Base-by-base conservation (phyloP, 2,329 filamentous ascomycete genomes). In the Hypoxylon sp. region DNA sequence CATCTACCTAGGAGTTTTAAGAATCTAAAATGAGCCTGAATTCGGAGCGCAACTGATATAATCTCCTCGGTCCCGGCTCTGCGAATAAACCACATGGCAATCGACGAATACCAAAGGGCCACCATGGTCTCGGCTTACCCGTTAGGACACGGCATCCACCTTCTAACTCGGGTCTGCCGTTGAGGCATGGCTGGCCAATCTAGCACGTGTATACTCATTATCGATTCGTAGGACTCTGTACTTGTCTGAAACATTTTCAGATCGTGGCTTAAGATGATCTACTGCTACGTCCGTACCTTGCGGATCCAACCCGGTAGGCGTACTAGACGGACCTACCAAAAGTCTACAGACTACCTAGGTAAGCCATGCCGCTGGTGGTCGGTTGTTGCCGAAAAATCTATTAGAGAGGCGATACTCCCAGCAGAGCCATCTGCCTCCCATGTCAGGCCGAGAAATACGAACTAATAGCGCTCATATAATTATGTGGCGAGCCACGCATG, bases 221-320 rank as follows among this genome's bases (percentile, higher is more conserved):
- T 44, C 32, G 30, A 34, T 43, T 54, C 2, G 32, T 58, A 56
- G 37, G 30, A 47, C 28, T 53, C 46, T 41, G 37, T 37, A 24
- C 20, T 26, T 26, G 52, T n/a, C 60, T 72, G 65, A 73, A 68
- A 74, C 72, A 73, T 61, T 47, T n/a, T 28, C 15, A 68, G 64
- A 72, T 66, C 67, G 67, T 74, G 72, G 71, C 72, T 74, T 68
- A 54, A 63, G 67, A 68, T 64, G 65, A 70, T 70, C 68, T 67
- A 51, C 62, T 67, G 49, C 62, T 74, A 75, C 72, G 72, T 70
- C 67, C 73, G 72, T 74, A 75, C 68, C 70, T 72, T 69, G 69
- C 68, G 68, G 64, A 68, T 68, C 62, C 54, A 65, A 64, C 68
- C 69, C 64, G 58, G 62, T 53, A 70, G 57, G 64, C 51, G 20